Evolutionary conservation across 345 rosid species (phyloP).

Genomic region (Psidium friedrichsthalianum): DNA sequence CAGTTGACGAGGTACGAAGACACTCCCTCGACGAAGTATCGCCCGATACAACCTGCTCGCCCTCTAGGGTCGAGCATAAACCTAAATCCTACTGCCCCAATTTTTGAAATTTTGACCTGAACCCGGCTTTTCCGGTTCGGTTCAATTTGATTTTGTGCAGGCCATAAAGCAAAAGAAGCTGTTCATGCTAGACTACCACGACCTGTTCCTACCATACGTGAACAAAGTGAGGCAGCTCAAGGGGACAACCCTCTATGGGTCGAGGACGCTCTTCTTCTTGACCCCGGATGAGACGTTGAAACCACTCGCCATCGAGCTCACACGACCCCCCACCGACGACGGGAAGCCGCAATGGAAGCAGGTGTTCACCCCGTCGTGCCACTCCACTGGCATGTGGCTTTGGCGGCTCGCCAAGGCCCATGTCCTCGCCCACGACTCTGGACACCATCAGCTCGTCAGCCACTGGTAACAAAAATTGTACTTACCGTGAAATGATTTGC

Average conservation of each 20-base stretch:
- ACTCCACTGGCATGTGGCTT: constrained; percentile 47
- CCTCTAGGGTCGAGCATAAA: background rate
- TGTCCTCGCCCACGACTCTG: constrained; percentile 48
- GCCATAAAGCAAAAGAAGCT: constrained; percentile 36
- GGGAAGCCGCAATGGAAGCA: constrained; percentile 58
- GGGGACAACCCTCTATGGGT: constrained; percentile 44
- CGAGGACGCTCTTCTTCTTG: constrained; percentile 55
- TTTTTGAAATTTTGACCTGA: background rate
- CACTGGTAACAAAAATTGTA: constrained; percentile 38
- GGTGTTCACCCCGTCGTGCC: constrained; percentile 28
- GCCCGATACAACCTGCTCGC: fast-evolving
- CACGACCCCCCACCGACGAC: constrained; percentile 31
- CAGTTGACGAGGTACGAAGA: constrained; percentile 27
- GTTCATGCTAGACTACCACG: constrained; percentile 52
- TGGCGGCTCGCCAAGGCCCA: constrained; percentile 76
- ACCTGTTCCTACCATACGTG: constrained; percentile 50
- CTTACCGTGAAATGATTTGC: no score
- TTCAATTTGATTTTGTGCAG: constrained; percentile 1
- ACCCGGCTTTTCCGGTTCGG: background rate
- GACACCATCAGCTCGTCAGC: constrained; percentile 56
- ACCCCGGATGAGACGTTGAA: constrained; percentile 36
- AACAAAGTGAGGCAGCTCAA: constrained; percentile 41
- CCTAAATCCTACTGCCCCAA: background rate
- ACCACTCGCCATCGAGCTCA: constrained; percentile 56
- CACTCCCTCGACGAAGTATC: fast-evolving